phyloP scores from a whole-genome alignment of 495 filamentous ascomycete species.

The Bryoglossum gracile region DNA sequence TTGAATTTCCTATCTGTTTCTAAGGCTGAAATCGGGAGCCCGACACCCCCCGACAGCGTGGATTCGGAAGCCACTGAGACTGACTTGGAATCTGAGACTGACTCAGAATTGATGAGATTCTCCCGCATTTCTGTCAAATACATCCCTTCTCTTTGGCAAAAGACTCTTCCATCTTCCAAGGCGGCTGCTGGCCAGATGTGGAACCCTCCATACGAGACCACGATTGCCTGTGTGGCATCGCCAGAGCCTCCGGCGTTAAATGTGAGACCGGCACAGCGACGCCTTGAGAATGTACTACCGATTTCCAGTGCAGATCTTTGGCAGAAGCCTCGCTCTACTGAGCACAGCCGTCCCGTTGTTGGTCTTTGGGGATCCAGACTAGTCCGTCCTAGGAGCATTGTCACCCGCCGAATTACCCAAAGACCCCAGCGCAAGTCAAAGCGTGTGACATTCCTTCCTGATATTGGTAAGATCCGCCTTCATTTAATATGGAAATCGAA shows the following conservation, averaged over 20 bases:
- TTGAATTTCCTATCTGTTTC: constrained; percentile 35
- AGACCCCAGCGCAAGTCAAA: constrained; percentile 41
- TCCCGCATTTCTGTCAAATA: neutral
- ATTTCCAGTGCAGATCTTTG: constrained; percentile 25
- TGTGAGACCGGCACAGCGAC: constrained; percentile 21
- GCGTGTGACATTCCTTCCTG: constrained; percentile 45
- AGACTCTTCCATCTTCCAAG: constrained; percentile 3
- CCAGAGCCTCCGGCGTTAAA: constrained; percentile 33
- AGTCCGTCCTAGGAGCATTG: constrained; percentile 17
- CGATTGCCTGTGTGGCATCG: constrained; percentile 20
- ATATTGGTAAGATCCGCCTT: constrained; percentile 32
- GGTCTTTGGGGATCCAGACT: constrained; percentile 27
- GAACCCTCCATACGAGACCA: constrained; percentile 17
- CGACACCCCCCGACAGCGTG: constrained; percentile 36
- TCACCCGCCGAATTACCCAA: constrained; percentile 13
- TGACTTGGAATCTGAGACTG: constrained; percentile 19
- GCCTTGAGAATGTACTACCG: constrained; percentile 1
- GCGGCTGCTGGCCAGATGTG: constrained; percentile 30
- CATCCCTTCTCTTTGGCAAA: constrained; percentile 16
- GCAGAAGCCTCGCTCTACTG: constrained; percentile 17
- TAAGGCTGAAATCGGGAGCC: constrained; percentile 38
- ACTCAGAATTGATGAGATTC: neutral
- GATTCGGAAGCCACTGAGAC: constrained; percentile 16
- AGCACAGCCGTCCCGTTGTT: constrained; percentile 17
- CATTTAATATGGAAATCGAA: neutral